These are phyloP conservation scores for Amylostereum chailletii DNA, from an alignment of 1,284 basidiomycete genomes.

Conservation along the genomic window DNA sequence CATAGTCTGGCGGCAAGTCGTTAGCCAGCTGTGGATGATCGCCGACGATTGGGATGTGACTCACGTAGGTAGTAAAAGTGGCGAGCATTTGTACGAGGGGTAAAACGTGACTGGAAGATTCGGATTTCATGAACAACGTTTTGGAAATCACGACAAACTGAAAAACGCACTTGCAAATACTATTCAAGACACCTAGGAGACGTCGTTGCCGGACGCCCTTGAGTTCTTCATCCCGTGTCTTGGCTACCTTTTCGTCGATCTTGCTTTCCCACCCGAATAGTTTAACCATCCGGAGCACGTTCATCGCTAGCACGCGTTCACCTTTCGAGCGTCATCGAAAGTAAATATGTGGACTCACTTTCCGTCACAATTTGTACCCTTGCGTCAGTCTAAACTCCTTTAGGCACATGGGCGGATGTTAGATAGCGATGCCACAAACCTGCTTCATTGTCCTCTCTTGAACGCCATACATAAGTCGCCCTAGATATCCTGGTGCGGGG, in stretches of 20 bases:
- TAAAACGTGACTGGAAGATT: slow-evolving; percentile 40
- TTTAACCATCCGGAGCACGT: slow-evolving; percentile 43
- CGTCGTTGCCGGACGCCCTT: slow-evolving; percentile 33
- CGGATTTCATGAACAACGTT: slow-evolving; percentile 1
- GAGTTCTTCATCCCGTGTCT: slow-evolving; percentile 51
- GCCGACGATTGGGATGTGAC: too few species aligned
- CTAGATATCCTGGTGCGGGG: slow-evolving; percentile 38
- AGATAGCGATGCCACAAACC: slow-evolving; percentile 12
- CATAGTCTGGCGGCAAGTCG: too few species aligned
- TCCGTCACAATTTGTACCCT: slow-evolving; percentile 45
- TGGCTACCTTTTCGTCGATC: slow-evolving; percentile 32
- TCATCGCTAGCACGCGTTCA: slow-evolving; percentile 22
- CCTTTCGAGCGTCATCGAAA: too few species aligned
- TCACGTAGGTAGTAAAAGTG: slow-evolving; percentile 55
- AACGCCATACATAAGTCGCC: slow-evolving; percentile 19
- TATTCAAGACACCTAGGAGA: slow-evolving; percentile 28
- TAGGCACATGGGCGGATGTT: slow-evolving; percentile 15
- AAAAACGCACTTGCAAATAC: slow-evolving; percentile 26
- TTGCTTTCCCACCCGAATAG: slow-evolving; percentile 52
- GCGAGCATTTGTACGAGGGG: slow-evolving; percentile 54
- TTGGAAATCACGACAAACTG: slow-evolving; percentile 9
- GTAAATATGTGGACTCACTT: slow-evolving; percentile 18
- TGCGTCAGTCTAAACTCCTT: slow-evolving; percentile 30
- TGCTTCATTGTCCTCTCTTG: slow-evolving; percentile 23
- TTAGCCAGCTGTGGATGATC: too few species aligned